Evolutionary conservation across 805 yeast species (phyloP), one percentile per base, ranked within the genome.

Genomic region (Cyberlindnera euphorbiiphila): DNA sequence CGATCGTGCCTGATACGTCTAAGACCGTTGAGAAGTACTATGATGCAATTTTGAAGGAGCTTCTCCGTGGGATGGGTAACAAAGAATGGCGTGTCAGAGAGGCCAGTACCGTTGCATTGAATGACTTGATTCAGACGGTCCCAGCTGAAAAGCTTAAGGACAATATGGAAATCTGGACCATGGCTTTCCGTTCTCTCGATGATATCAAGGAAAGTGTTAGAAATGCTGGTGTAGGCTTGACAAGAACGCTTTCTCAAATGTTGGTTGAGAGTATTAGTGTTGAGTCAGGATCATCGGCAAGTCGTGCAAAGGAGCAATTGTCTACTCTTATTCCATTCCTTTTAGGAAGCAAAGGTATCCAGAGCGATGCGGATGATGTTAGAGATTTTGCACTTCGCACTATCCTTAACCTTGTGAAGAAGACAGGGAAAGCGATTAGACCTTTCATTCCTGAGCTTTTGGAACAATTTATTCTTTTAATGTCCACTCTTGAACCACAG

Each of bases 201-300:
- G 98, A 91, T 64, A 86, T 91, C 42, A 93, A 93, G 59, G 96
- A 86, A 25, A 84, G 94, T 61, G 96, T 93, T 4, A 69, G 97
- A 34, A 75, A 74, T 40, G 95, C 86, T 31, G 97, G 95, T 9
- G 62, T 70, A 26, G 72, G 72, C 24, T 64, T 93, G 25, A 77
- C 95, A 1, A 75, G 79, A 44, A 69, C 72, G 9, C 66, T 89
- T 19, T 77, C 95, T 0, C 70, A 78, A 13, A 68, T 74, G 5
- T 64, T 87, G 47, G 77, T 80, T 3, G 68, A 77, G 27, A 68
- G 74, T 17, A 69, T 84, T 12, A 79, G 75, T 30, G 61, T 59
- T 9, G 65, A 60, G 33, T 60, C 65, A 13, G 72, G 72, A 0
- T 53, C 57, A 0, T 55, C 73, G 0, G 60, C 60, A 5, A 55